Conservation (phyloP, 805 yeast genomes). For the Candida coquimbonensis region DNA sequence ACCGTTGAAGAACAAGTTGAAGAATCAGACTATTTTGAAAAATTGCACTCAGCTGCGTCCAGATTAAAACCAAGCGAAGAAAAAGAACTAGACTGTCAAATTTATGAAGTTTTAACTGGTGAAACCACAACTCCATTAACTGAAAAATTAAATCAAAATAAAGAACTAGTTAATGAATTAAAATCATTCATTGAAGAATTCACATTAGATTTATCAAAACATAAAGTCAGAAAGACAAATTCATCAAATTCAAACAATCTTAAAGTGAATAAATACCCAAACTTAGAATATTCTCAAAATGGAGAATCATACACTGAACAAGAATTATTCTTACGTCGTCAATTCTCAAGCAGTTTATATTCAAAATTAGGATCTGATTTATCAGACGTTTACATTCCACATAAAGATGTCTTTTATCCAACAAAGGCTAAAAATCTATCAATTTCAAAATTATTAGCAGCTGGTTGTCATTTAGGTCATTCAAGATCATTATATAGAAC, state of each 20-base stretch:
- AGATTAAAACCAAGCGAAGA: slow-evolving; percentile 14
- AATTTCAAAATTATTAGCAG: slow-evolving; percentile 68
- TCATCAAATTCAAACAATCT: slow-evolving; percentile 1
- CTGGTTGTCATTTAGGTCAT: slow-evolving; percentile 95
- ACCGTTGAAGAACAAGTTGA: background rate
- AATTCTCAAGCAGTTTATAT: slow-evolving; percentile 48
- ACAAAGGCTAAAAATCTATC: slow-evolving; percentile 49
- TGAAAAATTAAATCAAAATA: slow-evolving; percentile 14
- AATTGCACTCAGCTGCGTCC: slow-evolving; percentile 13
- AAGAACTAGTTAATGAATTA: slow-evolving; percentile 15
- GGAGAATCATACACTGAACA: slow-evolving; percentile 66
- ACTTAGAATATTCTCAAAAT: slow-evolving; percentile 51
- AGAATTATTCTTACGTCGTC: slow-evolving; percentile 70
- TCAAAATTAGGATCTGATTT: slow-evolving; percentile 61
- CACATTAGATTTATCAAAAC: slow-evolving; percentile 12
- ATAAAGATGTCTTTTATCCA: slow-evolving; percentile 57
- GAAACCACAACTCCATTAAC: slow-evolving; percentile 13
- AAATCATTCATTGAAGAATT: slow-evolving; percentile 16
- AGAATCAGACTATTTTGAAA: slow-evolving; percentile 14
- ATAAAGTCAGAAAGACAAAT: slow-evolving; percentile 9
- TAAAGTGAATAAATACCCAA: slow-evolving; percentile 40
- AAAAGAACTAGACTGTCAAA: slow-evolving; percentile 12
- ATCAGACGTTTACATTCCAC: slow-evolving; percentile 60
- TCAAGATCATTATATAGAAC: slow-evolving; percentile 74
- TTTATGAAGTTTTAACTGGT: slow-evolving; percentile 18